phyloP scores from a whole-genome alignment of 2,329 filamentous ascomycete species.

The Bipolaris sorokiniana region DNA sequence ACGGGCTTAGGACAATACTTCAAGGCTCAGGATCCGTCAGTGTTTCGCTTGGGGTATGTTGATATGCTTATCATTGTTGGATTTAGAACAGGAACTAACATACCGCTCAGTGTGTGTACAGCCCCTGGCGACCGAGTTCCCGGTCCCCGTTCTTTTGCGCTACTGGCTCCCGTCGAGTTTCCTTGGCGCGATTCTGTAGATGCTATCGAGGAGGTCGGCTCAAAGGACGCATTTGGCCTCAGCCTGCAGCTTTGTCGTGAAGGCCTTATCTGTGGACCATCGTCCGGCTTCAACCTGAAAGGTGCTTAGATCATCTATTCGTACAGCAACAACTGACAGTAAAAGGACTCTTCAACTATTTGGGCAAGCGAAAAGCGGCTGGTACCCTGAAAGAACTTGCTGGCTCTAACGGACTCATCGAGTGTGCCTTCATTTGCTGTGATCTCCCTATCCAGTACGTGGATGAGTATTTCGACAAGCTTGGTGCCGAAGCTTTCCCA shows the following conservation, averaged over 20 bases:
- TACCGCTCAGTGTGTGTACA: constrained; percentile 59
- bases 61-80: rapidly evolving
- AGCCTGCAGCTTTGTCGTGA: constrained; percentile 63
- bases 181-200: constrained; percentile 65
- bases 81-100: constrained; percentile 1
- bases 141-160: constrained; percentile 61
- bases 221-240: constrained; percentile 59
- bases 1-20: constrained; percentile 34
- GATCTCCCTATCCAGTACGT: constrained; percentile 70
- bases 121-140: constrained; percentile 64
- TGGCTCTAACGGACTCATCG: constrained; percentile 15
- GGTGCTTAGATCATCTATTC: constrained; percentile 44
- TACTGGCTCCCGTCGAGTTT: constrained; percentile 60
- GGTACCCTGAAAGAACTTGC: constrained; percentile 20
- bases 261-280: constrained; percentile 66
- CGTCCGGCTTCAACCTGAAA: constrained; percentile 64
- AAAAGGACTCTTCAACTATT: constrained; percentile 25
- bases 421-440: constrained; percentile 62
- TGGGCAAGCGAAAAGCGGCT: constrained; percentile 18
- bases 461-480: constrained; percentile 64
- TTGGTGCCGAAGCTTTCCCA: constrained; percentile 47
- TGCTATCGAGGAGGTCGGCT: constrained; percentile 62
- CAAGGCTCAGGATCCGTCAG: constrained; percentile 27
- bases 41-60: constrained; percentile 25
- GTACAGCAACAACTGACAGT: neutral